Conservation (phyloP, 116 monocot genomes). For the Phalaenopsis hybrid region DNA sequence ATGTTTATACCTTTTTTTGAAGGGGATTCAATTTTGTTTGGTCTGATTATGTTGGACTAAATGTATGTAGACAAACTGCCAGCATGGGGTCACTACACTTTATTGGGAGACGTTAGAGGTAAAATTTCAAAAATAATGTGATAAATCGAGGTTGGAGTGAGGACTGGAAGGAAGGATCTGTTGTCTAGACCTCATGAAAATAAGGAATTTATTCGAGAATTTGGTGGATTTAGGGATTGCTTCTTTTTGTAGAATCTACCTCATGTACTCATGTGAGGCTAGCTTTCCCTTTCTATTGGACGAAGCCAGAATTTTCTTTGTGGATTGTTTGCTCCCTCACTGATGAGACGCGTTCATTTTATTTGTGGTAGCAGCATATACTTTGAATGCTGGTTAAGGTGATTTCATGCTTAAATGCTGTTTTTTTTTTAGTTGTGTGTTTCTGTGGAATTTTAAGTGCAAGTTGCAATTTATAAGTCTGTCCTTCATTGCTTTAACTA, state of each 20-base stretch:
- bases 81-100: neutral
- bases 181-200: neutral
- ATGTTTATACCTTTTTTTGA: neutral
- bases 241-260: neutral
- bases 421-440: neutral
- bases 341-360: neutral
- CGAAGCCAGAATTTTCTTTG: neutral
- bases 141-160: neutral
- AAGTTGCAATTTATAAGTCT: neutral
- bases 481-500: neutral
- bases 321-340: neutral
- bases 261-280: neutral
- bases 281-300: neutral
- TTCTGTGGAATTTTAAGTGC: neutral
- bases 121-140: neutral
- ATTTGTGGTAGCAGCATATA: neutral
- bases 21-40: neutral
- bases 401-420: neutral
- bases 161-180: neutral
- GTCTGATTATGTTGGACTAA: neutral
- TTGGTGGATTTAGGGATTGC: neutral
- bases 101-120: neutral
- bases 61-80: neutral
- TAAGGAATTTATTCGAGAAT: neutral
- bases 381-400: too few species aligned